phyloP scores from a whole-genome alignment of 1,284 basidiomycete genomes.

The Hortiboletus rubellus region DNA sequence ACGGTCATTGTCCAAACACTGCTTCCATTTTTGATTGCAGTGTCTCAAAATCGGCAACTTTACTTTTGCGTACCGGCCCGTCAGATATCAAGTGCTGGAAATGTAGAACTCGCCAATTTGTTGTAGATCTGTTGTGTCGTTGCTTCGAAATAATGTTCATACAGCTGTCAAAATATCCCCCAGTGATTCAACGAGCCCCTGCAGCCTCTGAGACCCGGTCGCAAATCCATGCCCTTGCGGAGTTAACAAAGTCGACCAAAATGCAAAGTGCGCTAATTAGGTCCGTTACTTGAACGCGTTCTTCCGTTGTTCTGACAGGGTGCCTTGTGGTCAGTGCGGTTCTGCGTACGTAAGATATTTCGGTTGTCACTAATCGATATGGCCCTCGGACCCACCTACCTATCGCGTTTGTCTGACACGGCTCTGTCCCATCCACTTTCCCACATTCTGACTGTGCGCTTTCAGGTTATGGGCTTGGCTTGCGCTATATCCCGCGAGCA shows the following conservation, averaged over 20 bases:
- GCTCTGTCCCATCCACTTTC: constrained; percentile 31
- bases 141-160: constrained; percentile 26
- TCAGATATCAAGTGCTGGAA: constrained; percentile 23
- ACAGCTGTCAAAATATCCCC: constrained; percentile 23
- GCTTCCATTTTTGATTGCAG: constrained; percentile 21
- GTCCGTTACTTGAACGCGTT: constrained; percentile 29
- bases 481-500: constrained; percentile 39
- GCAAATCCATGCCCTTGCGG: constrained; percentile 30
- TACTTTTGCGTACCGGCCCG: constrained; percentile 16
- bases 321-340: constrained; percentile 35
- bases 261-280: constrained; percentile 38
- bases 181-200: constrained; percentile 11
- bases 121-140: constrained; percentile 26
- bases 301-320: constrained; percentile 35
- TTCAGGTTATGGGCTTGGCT: constrained; percentile 39
- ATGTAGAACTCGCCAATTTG: constrained; percentile 27
- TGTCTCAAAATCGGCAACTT: constrained; percentile 21
- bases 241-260: constrained; percentile 34
- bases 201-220: constrained; percentile 31
- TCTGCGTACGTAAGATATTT: constrained; percentile 37
- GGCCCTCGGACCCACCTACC: constrained; percentile 40
- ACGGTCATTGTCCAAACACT: constrained; percentile 6
- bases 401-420: constrained; percentile 36
- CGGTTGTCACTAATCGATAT: constrained; percentile 41
- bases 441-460: constrained; percentile 34